Base-by-base conservation (phyloP, 75 land plant genomes). In the Cryptomeria japonica region DNA sequence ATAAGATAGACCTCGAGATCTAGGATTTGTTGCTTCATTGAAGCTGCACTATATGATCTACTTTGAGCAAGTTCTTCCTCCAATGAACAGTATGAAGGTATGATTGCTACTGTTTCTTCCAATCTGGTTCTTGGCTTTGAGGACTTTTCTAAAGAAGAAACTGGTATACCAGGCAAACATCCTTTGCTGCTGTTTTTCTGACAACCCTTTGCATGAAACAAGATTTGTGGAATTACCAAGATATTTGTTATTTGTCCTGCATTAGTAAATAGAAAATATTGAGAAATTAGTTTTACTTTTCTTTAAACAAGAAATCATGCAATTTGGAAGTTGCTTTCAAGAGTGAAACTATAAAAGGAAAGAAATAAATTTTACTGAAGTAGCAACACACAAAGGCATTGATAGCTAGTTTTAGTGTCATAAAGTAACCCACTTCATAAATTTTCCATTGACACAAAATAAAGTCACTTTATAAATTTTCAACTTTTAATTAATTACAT, bases 41-140 rank as follows among this genome's bases (percentile, higher is more conserved):
- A 80, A 44, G 83, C 83, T 80, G 49, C 49, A 80, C 49, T 80
- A 44, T 80, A 47, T 80, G 83, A 41, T 80, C 51, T 47, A 44
- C 49, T 41, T 80, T 28, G 28, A 28, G 3, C 83, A 41, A 28
- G 0, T 80, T 80, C 84, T 82, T 44, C 84, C 84, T 82, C 84
- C 84, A 82, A 82, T 82, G 84, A 82, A 82, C 84, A 82, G 41
- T 82, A 46, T 42, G 84, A 82, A 82, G 84, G 84, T 28, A 82
- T 38, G 47, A 82, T 6, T 46, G 84, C 32, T n/a, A 82, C 31
- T 82, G 84, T 82, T 46, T 41, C 84, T 46, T 82, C 84, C 28
- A 44, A 82, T 44, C 49, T n/a, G n/a, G 12, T n/a, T n/a, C 51
- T 82, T 82, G 49, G 84, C 13, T 82, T 47, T 3, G 34, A 82